These are phyloP conservation scores for Recurvomyces mirabilis DNA, from an alignment of 495 filamentous ascomycete species.

Conservation along the genomic window DNA sequence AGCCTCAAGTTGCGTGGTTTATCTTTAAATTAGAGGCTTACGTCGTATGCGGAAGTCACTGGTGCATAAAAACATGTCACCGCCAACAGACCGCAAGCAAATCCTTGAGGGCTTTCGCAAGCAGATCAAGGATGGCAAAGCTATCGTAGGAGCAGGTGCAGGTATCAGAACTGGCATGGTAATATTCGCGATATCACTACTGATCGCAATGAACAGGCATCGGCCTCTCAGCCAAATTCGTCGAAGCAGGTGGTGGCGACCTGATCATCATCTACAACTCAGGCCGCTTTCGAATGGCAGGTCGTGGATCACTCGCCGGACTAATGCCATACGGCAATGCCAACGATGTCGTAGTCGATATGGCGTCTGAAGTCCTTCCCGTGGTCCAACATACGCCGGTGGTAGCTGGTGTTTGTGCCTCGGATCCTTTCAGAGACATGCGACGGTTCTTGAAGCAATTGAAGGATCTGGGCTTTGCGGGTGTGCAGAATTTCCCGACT, in stretches of 20 bases:
- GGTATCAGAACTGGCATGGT: slow-evolving; percentile 30
- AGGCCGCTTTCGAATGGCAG: slow-evolving; percentile 64
- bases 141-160: slow-evolving; percentile 57
- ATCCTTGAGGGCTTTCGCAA: slow-evolving; percentile 44
- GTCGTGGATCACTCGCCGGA: slow-evolving; percentile 56
- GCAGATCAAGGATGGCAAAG: slow-evolving; percentile 40
- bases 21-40: no score
- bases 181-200: background rate
- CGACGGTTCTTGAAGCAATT: slow-evolving; percentile 46
- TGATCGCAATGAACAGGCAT: slow-evolving; percentile 35
- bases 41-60: no score
- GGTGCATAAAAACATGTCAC: slow-evolving; percentile 19
- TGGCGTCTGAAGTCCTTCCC: slow-evolving; percentile 47
- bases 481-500: slow-evolving; percentile 54
- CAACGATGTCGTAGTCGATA: slow-evolving; percentile 56
- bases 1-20: no score
- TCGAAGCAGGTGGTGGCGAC: slow-evolving; percentile 55
- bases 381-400: slow-evolving; percentile 50
- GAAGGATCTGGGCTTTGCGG: slow-evolving; percentile 48
- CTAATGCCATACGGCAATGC: slow-evolving; percentile 64
- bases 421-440: slow-evolving; percentile 53
- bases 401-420: slow-evolving; percentile 56
- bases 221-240: slow-evolving; percentile 58
- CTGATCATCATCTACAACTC: slow-evolving; percentile 64
- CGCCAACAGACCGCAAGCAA: slow-evolving; percentile 38